Conservation (phyloP, 1,284 basidiomycete species). For the Trametes hirsuta region DNA sequence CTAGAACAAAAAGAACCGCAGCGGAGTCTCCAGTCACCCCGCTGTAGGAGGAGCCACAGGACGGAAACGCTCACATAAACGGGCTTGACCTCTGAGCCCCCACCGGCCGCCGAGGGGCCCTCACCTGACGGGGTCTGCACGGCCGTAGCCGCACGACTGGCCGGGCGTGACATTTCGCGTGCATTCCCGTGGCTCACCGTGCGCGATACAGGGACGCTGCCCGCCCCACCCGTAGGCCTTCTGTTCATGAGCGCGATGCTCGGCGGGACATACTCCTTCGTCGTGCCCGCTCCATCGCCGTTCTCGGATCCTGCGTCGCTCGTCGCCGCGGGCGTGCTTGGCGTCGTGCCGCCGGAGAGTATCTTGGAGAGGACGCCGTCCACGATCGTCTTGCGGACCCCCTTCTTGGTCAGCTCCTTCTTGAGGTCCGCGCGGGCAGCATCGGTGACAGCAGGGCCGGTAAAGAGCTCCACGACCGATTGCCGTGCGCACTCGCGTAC, state of each 20-base stretch:
- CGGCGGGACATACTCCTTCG: slow-evolving; percentile 72
- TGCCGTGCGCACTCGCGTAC: slow-evolving; percentile 87
- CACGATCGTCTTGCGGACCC: slow-evolving; percentile 85
- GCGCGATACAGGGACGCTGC: slow-evolving; percentile 39
- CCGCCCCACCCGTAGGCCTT: slow-evolving; percentile 39
- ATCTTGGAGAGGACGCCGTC: slow-evolving; percentile 70
- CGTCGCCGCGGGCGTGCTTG: slow-evolving; percentile 42
- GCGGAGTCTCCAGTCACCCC: slow-evolving; percentile 12
- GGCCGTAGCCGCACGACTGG: slow-evolving; percentile 51
- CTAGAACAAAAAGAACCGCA: slow-evolving; percentile 43
- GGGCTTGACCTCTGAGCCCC: slow-evolving; percentile 55
- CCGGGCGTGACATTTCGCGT: slow-evolving; percentile 53
- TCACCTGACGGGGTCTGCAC: slow-evolving; percentile 45
- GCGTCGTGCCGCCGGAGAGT: slow-evolving; percentile 43
- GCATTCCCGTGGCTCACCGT: slow-evolving; percentile 52
- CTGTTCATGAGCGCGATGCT: slow-evolving; percentile 64
- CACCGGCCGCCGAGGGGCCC: slow-evolving; percentile 43
- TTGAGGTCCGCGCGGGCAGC: slow-evolving; percentile 92
- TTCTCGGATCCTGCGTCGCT: slow-evolving; percentile 63
- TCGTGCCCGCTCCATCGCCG: slow-evolving; percentile 46
- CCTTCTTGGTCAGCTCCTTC: slow-evolving; percentile 85
- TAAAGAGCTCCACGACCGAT: slow-evolving; percentile 85
- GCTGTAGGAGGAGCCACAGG: slow-evolving; percentile 1
- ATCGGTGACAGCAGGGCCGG: slow-evolving; percentile 78
- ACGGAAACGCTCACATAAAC: slow-evolving; percentile 64